phyloP scores from a whole-genome alignment of 352 stramenopile species.

The Phytophthora agathidicida region DNA sequence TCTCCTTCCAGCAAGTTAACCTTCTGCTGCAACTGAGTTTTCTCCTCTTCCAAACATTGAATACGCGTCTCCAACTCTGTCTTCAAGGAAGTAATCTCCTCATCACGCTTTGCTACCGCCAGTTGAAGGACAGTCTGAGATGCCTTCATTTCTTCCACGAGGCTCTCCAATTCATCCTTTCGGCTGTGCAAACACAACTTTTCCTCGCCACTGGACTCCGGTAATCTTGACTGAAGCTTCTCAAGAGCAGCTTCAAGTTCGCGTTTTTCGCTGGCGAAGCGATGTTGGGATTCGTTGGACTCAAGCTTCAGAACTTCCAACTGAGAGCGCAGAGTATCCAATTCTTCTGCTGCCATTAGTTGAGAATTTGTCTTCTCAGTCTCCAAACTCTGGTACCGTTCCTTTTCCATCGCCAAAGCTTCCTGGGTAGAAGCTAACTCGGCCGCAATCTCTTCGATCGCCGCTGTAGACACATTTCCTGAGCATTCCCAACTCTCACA shows the following conservation, averaged over 20 bases:
- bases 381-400: conserved; percentile 23
- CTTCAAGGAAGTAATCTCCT: conserved; percentile 28
- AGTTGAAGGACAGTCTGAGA: conserved; percentile 27
- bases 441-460: conserved; percentile 19
- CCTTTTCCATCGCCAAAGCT: conserved; percentile 23
- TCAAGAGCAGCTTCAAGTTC: conserved; percentile 31
- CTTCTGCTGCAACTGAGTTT: conserved; percentile 30
- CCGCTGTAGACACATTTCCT: conserved; percentile 3
- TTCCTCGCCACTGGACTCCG: conserved; percentile 3
- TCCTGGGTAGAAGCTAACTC: conserved; percentile 28
- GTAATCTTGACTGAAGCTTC: conserved; percentile 1
- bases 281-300: conserved; percentile 6
- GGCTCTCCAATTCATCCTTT: conserved; percentile 16
- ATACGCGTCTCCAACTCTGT: conserved; percentile 31
- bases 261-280: conserved; percentile 28
- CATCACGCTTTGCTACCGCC: conserved; percentile 25
- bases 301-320: conserved; percentile 33
- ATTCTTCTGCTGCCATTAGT: conserved; percentile 42
- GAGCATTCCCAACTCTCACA: conserved; percentile 12
- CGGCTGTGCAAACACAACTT: conserved; percentile 3
- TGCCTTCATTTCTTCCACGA: conserved; percentile 16
- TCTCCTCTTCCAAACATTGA: conserved; percentile 42
- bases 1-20: conserved; percentile 27
- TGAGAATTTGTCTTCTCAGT: conserved; percentile 24
- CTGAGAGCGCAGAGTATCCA: conserved; percentile 29